Evolutionary conservation across 2,329 filamentous ascomycete species (phyloP).

Genomic region (Epichloe uncinata): DNA sequence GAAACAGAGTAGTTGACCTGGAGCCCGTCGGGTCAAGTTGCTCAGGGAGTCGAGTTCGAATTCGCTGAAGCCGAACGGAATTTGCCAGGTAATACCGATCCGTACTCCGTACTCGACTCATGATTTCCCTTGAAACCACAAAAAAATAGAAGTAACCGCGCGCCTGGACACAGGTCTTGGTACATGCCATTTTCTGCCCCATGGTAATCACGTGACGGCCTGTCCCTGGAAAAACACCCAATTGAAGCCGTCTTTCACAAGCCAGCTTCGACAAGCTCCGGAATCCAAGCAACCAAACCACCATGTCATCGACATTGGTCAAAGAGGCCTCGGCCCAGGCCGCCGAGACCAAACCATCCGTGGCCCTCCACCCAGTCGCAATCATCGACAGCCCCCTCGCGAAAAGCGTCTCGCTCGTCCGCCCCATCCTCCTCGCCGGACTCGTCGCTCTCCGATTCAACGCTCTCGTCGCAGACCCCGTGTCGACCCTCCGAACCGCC

Average conservation of each 20-base stretch:
- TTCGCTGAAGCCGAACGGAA: too few relatives aligned
- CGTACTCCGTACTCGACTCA: too few relatives aligned
- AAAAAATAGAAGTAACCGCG: too few relatives aligned
- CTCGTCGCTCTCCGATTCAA: slow-evolving; percentile 51
- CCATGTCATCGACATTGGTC: slow-evolving; percentile 25
- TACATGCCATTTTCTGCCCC: neutral
- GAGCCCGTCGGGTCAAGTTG: too few relatives aligned
- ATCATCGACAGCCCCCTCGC: slow-evolving; percentile 25
- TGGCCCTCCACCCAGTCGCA: slow-evolving; percentile 24
- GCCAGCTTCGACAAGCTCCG: neutral
- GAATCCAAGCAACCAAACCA: slow-evolving; percentile 22
- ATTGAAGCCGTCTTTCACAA: neutral
- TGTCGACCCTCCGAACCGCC: slow-evolving; percentile 45
- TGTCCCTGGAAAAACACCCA: neutral
- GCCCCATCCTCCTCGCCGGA: slow-evolving; percentile 53
- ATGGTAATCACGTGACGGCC: neutral
- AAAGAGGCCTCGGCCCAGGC: slow-evolving; percentile 18
- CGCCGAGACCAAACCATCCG: slow-evolving; percentile 15
- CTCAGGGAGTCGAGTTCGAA: too few relatives aligned
- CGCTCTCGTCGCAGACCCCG: slow-evolving; percentile 56
- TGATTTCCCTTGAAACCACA: too few relatives aligned
- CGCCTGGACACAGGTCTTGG: too few relatives aligned
- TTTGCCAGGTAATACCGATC: too few relatives aligned
- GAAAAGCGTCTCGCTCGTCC: slow-evolving; percentile 46
- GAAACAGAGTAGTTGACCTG: too few relatives aligned